Percentiles rank a stretch among this genome's conserved stretches.
phyloP scores from a whole-genome alignment of 1,284 basidiomycete genomes.

The Earliella scabrosa region DNA sequence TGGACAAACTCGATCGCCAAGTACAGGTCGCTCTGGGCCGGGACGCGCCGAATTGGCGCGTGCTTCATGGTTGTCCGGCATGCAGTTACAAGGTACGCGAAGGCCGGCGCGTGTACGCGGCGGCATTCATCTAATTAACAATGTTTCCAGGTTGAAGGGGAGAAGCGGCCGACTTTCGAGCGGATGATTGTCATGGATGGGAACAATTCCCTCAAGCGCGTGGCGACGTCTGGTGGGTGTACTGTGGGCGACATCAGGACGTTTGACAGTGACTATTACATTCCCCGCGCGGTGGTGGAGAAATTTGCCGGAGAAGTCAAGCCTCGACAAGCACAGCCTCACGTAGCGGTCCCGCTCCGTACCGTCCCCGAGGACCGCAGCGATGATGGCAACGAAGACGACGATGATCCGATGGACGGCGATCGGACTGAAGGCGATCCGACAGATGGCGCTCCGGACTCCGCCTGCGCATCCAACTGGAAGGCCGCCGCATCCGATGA shows the following conservation, averaged over 20 bases:
- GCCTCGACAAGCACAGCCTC: not conserved
- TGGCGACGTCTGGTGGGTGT: conserved; percentile 13
- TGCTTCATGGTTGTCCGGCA: conserved; percentile 35
- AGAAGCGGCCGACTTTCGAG: conserved; percentile 23
- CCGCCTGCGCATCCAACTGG: conserved; percentile 37
- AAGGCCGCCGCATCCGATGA: conserved; percentile 36
- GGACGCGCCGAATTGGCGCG: conserved; percentile 30
- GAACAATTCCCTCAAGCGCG: conserved; percentile 40
- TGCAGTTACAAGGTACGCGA: conserved; percentile 34
- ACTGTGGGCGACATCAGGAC: conserved; percentile 19
- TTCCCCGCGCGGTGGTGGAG: conserved; percentile 32
- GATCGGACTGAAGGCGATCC: conserved; percentile 28
- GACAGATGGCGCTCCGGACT: conserved; percentile 16
- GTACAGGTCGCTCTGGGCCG: conserved; percentile 28
- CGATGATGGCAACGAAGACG: not conserved
- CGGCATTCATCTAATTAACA: not conserved
- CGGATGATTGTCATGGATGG: conserved; percentile 37
- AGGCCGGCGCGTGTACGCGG: too few species aligned
- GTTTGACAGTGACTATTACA: conserved; percentile 29
- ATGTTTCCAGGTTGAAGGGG: conserved; percentile 14
- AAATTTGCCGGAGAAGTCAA: conserved; percentile 37
- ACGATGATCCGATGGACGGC: not conserved
- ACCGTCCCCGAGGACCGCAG: too few species aligned
- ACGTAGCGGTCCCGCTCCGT: not conserved
- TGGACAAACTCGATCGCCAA: conserved; percentile 8